These are phyloP conservation scores for Heritiera fomes DNA, from an alignment of 345 rosid genomes.

Conservation along the genomic window DNA sequence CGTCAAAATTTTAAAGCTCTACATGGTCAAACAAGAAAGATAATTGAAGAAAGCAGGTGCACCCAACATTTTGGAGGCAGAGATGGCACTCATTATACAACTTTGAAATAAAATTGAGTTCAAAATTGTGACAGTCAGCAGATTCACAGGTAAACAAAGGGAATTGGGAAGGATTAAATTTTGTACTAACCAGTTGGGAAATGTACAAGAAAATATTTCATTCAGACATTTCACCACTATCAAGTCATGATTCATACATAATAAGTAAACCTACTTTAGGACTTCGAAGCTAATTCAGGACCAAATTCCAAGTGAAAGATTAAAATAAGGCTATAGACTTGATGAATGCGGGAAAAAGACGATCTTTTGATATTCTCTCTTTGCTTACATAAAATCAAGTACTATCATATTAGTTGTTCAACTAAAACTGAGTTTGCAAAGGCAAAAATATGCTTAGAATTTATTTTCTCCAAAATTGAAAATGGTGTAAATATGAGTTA, in stretches of 20 bases:
- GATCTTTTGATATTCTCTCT: neutral
- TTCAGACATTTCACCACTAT: neutral
- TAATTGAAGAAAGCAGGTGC: neutral
- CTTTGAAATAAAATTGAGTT: neutral
- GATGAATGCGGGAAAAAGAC: neutral
- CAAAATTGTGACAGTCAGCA: neutral
- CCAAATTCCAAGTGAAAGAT: neutral
- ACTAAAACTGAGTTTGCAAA: neutral
- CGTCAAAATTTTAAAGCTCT: neutral
- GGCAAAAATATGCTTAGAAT: neutral
- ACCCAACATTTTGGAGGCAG: neutral
- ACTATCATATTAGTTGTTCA: neutral
- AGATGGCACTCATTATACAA: conserved; percentile 5
- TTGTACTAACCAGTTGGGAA: neutral
- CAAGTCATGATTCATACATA: neutral
- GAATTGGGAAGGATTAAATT: neutral
- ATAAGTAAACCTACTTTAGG: neutral
- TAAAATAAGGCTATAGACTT: neutral
- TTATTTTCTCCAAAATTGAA: neutral
- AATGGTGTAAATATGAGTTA: neutral
- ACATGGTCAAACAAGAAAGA: neutral
- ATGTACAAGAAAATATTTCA: neutral
- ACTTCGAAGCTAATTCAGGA: neutral
- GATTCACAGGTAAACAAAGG: neutral
- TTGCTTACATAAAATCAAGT: neutral